Percentiles rank a stretch among this genome's conserved stretches.
phyloP scores from a whole-genome alignment of 257 asterid species.

The Paulownia fortunei region DNA sequence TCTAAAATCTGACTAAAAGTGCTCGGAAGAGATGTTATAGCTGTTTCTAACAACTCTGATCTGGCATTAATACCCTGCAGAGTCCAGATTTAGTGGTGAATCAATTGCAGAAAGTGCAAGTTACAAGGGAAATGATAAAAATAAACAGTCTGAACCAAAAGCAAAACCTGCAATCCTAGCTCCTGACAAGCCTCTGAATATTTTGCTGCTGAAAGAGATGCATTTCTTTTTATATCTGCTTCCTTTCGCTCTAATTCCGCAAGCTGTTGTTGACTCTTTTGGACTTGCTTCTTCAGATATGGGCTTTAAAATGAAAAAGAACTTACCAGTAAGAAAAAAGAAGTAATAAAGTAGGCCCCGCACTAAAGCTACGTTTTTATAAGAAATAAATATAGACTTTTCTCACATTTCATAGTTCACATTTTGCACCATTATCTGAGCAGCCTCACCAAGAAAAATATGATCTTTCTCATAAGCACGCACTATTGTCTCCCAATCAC shows the following conservation, averaged over 20 bases:
- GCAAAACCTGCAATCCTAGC: slow-evolving; percentile 84
- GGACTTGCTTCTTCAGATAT: slow-evolving; percentile 87
- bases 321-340: slow-evolving; percentile 15
- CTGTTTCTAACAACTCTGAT: slow-evolving; percentile 82
- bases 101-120: slow-evolving; percentile 18
- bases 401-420: slow-evolving; percentile 94
- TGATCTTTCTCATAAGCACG: slow-evolving; percentile 86
- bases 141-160: slow-evolving; percentile 13
- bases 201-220: slow-evolving; percentile 86
- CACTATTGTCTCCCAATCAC: slow-evolving; percentile 92
- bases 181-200: slow-evolving; percentile 94
- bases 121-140: not conserved
- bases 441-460: slow-evolving; percentile 91
- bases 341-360: not conserved
- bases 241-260: slow-evolving; percentile 88
- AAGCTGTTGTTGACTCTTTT: slow-evolving; percentile 91
- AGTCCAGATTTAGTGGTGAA: slow-evolving; percentile 15
- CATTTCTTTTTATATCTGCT: slow-evolving; percentile 91
- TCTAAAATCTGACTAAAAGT: slow-evolving; percentile 74
- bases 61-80: slow-evolving; percentile 83
- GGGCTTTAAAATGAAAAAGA: slow-evolving; percentile 57
- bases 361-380: slow-evolving; percentile 4
- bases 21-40: slow-evolving; percentile 73
- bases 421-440: slow-evolving; percentile 90
- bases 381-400: not conserved